A percentile compares a stretch with the other conserved stretches of the same genome.
Evolutionary conservation across 495 filamentous ascomycete genomes (phyloP).

Genomic region (Daldinia decipiens): DNA sequence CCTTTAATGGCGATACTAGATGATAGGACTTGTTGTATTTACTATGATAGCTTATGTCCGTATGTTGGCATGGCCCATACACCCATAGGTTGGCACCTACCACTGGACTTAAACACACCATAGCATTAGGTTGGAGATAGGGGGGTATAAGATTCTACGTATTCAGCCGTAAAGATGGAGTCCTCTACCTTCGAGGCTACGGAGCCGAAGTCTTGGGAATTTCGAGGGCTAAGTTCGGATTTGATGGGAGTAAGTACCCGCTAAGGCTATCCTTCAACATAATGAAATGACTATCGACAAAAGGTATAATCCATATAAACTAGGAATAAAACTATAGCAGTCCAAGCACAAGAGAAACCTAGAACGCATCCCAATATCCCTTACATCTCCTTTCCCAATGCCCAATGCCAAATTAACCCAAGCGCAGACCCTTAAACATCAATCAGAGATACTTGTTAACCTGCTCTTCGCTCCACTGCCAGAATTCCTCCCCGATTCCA

Average conservation of each 20-base stretch:
- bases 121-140: no score
- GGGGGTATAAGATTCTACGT: not conserved
- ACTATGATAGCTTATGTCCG: no score
- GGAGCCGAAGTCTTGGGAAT: not conserved
- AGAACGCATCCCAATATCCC: not conserved
- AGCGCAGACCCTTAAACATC: not conserved
- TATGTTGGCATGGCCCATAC: no score
- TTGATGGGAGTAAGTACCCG: not conserved
- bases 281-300: no score
- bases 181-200: not conserved
- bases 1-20: not conserved
- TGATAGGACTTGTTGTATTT: not conserved
- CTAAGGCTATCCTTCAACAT: not conserved
- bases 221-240: not conserved
- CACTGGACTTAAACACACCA: no score
- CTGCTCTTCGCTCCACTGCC: slow-evolving; percentile 55
- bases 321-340: no score
- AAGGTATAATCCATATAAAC: no score
- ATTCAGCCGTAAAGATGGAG: not conserved
- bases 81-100: no score
- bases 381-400: not conserved
- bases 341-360: not conserved
- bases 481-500: slow-evolving; percentile 52
- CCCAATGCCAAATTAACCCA: not conserved
- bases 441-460: slow-evolving; percentile 37